Conservation (phyloP, 2,329 filamentous ascomycete genomes). For the Fusarium sambucinum region DNA sequence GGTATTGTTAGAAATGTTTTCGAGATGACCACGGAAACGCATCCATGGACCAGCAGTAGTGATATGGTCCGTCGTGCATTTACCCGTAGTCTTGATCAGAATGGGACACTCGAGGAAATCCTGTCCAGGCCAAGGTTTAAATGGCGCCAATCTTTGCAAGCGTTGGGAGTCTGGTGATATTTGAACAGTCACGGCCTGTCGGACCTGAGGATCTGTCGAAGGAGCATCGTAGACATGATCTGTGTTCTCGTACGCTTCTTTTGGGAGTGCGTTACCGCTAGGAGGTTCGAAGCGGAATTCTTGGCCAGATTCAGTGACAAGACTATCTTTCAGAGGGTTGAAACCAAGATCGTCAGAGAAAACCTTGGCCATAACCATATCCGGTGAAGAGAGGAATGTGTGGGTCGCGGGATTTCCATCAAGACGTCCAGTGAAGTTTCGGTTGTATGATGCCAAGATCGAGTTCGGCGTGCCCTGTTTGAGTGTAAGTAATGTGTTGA, state of each 20-base stretch:
- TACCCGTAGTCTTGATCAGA: constrained; percentile 53
- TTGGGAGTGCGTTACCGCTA: constrained; percentile 77
- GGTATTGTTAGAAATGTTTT: constrained; percentile 63
- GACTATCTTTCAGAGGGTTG: constrained; percentile 38
- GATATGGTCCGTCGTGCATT: constrained; percentile 57
- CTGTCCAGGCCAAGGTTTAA: constrained; percentile 9
- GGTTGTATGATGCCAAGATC: constrained; percentile 85
- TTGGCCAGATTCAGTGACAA: constrained; percentile 50
- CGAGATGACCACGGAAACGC: constrained; percentile 55
- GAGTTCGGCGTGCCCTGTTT: neutral
- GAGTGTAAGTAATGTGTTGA: neutral
- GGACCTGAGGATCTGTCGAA: constrained; percentile 45
- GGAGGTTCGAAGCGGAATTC: constrained; percentile 90
- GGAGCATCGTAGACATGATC: constrained; percentile 33
- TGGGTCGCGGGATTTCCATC: constrained; percentile 96
- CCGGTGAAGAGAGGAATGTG: constrained; percentile 75
- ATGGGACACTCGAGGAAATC: constrained; percentile 38
- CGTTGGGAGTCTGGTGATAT: constrained; percentile 37
- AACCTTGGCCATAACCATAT: constrained; percentile 16
- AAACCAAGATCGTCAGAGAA: constrained; percentile 38
- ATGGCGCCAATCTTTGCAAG: neutral
- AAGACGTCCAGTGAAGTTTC: constrained; percentile 96
- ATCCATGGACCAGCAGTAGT: constrained; percentile 56
- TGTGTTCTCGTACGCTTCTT: constrained; percentile 55
- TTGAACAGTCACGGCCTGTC: constrained; percentile 30